These are phyloP conservation scores for Mycena galericulata DNA, from an alignment of 768 basidiomycete genomes.

Conservation along the genomic window DNA sequence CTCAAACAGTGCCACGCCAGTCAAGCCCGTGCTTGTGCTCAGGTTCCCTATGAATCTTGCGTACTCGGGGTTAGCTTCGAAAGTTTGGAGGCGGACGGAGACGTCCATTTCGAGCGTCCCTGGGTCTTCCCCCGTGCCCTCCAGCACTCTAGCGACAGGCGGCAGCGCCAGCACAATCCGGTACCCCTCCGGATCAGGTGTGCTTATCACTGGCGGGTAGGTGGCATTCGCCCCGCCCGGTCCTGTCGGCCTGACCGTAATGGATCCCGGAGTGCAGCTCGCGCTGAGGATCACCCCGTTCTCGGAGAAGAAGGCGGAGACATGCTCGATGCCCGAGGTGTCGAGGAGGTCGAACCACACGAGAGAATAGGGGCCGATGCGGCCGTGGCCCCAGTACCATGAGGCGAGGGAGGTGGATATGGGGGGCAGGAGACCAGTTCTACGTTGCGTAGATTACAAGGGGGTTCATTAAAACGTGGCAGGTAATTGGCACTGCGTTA, in stretches of 20 bases:
- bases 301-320: conserved; percentile 33
- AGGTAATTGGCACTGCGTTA: too few species aligned
- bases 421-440: too few species aligned
- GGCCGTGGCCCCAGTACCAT: conserved; percentile 38
- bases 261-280: conserved; percentile 10
- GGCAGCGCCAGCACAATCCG: conserved; percentile 1
- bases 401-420: conserved; percentile 20
- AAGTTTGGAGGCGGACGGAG: neutral
- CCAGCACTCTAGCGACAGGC: too few species aligned
- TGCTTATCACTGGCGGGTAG: conserved; percentile 16
- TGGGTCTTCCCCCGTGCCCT: too few species aligned
- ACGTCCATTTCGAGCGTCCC: conserved; percentile 7
- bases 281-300: conserved; percentile 25
- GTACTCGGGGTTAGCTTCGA: neutral
- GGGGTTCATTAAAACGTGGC: too few species aligned
- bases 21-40: too few species aligned
- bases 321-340: conserved; percentile 12
- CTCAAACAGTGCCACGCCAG: conserved; percentile 29
- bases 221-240: neutral
- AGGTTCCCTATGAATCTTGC: conserved; percentile 16
- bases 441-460: too few species aligned
- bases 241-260: conserved; percentile 5
- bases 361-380: conserved; percentile 35
- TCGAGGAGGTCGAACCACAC: conserved; percentile 36
- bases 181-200: conserved; percentile 14